Evolutionary conservation across 495 filamentous ascomycete genomes (phyloP).

Genomic region (Chaetomium fimeti): DNA sequence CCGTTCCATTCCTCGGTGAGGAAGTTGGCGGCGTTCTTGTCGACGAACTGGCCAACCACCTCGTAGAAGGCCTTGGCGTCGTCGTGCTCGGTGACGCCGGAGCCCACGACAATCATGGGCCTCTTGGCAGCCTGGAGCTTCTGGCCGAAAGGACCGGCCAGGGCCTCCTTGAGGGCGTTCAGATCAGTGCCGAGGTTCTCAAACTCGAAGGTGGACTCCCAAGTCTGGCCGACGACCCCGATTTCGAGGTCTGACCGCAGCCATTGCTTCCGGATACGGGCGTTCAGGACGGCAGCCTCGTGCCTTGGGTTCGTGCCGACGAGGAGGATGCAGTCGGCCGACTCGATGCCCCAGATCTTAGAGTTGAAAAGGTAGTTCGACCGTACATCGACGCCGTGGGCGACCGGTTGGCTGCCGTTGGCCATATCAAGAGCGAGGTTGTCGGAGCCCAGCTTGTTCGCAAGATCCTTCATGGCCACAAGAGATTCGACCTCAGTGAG

Average conservation of each 20-base stretch:
- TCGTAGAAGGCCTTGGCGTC: slow-evolving; percentile 94
- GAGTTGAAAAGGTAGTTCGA: slow-evolving; percentile 97
- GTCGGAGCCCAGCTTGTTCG: slow-evolving; percentile 92
- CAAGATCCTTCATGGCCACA: slow-evolving; percentile 94
- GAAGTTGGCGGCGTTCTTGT: slow-evolving; percentile 88
- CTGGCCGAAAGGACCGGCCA: slow-evolving; percentile 86
- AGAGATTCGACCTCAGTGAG: slow-evolving; percentile 87
- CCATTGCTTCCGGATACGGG: slow-evolving; percentile 96
- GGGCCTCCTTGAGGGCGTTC: slow-evolving; percentile 73
- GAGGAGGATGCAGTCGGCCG: slow-evolving; percentile 87
- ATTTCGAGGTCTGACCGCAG: slow-evolving; percentile 91
- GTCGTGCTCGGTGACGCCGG: slow-evolving; percentile 79
- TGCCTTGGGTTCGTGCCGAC: slow-evolving; percentile 92
- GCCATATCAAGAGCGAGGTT: slow-evolving; percentile 93
- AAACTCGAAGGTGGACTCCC: slow-evolving; percentile 89
- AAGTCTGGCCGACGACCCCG: slow-evolving; percentile 85
- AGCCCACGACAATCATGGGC: slow-evolving; percentile 95
- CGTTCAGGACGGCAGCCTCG: slow-evolving; percentile 92
- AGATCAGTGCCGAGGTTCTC: slow-evolving; percentile 80
- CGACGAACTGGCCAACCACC: slow-evolving; percentile 80
- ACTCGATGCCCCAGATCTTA: slow-evolving; percentile 86
- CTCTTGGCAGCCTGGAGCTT: slow-evolving; percentile 82
- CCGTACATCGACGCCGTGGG: slow-evolving; percentile 90
- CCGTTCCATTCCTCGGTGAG: slow-evolving; percentile 90
- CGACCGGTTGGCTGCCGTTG: slow-evolving; percentile 73